Conservation (phyloP, 2,329 filamentous ascomycete genomes). For the Fusarium nanum region DNA sequence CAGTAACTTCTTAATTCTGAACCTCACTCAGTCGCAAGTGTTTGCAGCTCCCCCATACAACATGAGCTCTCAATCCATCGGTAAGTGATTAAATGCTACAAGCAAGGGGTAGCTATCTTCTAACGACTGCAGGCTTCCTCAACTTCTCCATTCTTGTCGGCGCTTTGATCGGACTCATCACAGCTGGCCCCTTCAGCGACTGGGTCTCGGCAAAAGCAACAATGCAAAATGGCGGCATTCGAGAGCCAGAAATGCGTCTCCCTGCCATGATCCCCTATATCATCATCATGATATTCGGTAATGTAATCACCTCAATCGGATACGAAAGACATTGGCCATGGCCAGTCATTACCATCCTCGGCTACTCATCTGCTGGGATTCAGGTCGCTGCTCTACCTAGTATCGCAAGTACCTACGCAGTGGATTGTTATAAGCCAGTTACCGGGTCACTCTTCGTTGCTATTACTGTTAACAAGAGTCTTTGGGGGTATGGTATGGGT, state of each 20-base stretch:
- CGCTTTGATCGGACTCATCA: conserved; percentile 1
- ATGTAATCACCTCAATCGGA: background rate
- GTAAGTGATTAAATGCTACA: background rate
- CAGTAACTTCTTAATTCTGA: conserved; percentile 15
- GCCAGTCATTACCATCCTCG: conserved; percentile 2
- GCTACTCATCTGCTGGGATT: background rate
- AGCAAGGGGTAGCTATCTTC: background rate
- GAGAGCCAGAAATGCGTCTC: conserved; percentile 9
- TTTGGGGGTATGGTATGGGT: conserved; percentile 9
- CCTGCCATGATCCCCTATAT: conserved; percentile 5
- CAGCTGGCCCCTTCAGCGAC: conserved; percentile 2
- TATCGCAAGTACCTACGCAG: conserved; percentile 2
- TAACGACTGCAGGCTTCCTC: background rate
- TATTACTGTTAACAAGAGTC: background rate
- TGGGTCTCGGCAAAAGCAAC: conserved; percentile 10
- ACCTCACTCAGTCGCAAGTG: conserved; percentile 6
- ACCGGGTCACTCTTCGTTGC: conserved; percentile 7
- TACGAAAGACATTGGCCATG: conserved; percentile 8
- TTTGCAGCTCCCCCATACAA: conserved; percentile 8
- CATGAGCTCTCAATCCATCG: conserved; percentile 8
- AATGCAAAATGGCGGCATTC: background rate
- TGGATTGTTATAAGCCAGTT: conserved; percentile 10
- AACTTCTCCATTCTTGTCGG: conserved; percentile 6
- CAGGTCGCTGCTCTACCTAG: background rate
- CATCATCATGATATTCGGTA: conserved; percentile 3